These are phyloP conservation scores for Dactylorhiza incarnata DNA, from an alignment of 106 monocot genomes.

Conservation along the genomic window DNA sequence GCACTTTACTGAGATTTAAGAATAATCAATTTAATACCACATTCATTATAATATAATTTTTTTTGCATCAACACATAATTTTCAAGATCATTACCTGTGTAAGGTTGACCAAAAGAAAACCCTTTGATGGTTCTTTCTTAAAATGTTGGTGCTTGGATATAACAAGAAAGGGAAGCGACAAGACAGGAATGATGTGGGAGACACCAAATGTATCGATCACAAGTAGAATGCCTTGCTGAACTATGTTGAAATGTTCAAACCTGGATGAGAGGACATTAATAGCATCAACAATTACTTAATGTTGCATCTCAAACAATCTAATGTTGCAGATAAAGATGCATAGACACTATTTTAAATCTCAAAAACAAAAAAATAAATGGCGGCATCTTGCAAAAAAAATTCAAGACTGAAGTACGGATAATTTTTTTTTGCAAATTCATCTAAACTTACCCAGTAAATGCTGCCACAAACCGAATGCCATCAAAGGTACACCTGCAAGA, in stretches of 20 bases:
- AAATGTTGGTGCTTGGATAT: conserved; percentile 5
- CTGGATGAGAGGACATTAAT: conserved; percentile 24
- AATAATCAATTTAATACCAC: neutral
- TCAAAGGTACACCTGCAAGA: conserved; percentile 90
- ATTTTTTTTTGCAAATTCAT: conserved; percentile 3
- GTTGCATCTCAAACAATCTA: neutral
- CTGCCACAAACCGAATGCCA: conserved; percentile 90
- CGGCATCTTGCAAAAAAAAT: neutral
- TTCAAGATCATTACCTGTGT: conserved; percentile 30
- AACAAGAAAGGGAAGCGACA: conserved; percentile 73
- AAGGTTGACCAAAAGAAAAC: conserved; percentile 18
- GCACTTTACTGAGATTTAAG: neutral
- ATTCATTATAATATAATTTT: neutral
- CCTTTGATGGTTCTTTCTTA: conserved; percentile 10
- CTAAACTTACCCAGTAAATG: conserved; percentile 79
- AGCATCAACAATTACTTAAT: neutral
- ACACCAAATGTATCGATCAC: conserved; percentile 88
- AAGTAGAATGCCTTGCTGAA: conserved; percentile 77
- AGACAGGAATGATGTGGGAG: conserved; percentile 77
- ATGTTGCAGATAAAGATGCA: neutral
- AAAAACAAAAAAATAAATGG: neutral
- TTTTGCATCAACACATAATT: neutral
- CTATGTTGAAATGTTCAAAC: conserved; percentile 84
- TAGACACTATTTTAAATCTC: neutral
- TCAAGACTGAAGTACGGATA: neutral